phyloP scores from a whole-genome alignment of 108 stramenopile genomes.

The Pseudonitzschia multistriata region DNA sequence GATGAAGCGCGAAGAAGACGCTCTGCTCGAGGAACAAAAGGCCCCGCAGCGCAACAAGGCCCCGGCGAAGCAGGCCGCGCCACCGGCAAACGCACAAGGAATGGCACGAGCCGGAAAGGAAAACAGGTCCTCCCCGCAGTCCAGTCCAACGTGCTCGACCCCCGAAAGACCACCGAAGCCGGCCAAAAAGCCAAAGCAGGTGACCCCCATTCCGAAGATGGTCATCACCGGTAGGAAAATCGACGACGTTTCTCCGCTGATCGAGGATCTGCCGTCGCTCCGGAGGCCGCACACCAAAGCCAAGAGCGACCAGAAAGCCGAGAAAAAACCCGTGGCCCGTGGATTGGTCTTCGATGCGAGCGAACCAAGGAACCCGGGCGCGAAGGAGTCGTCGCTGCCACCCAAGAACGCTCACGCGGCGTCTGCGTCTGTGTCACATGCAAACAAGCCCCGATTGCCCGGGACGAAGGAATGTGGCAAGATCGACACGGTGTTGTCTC shows the following conservation, averaged over 20 bases:
- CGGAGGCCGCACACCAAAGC: background rate
- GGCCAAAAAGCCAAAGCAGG: background rate
- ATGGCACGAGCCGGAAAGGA: background rate
- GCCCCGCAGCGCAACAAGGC: background rate
- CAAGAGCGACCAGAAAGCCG: background rate
- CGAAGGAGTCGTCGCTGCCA: background rate
- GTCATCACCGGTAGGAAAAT: background rate
- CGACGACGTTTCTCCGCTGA: slow-evolving; percentile 12
- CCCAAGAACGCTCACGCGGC: background rate
- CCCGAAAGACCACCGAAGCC: slow-evolving; percentile 4
- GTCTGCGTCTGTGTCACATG: background rate
- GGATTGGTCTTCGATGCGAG: slow-evolving; percentile 7
- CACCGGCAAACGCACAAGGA: background rate
- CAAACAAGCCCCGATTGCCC: background rate
- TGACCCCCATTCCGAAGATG: slow-evolving; percentile 17
- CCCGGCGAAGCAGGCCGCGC: background rate
- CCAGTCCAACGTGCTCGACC: background rate
- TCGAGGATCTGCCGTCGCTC: background rate
- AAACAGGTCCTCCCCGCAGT: slow-evolving; percentile 10
- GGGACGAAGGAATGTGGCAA: background rate
- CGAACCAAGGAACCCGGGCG: background rate
- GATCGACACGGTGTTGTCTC: background rate
- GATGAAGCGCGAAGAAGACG: slow-evolving; percentile 23
- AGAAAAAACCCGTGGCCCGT: background rate
- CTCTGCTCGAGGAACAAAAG: background rate